Evolutionary conservation across 2,329 filamentous ascomycete species (phyloP).

Genomic region (Pseudogymnoascus sp.): DNA sequence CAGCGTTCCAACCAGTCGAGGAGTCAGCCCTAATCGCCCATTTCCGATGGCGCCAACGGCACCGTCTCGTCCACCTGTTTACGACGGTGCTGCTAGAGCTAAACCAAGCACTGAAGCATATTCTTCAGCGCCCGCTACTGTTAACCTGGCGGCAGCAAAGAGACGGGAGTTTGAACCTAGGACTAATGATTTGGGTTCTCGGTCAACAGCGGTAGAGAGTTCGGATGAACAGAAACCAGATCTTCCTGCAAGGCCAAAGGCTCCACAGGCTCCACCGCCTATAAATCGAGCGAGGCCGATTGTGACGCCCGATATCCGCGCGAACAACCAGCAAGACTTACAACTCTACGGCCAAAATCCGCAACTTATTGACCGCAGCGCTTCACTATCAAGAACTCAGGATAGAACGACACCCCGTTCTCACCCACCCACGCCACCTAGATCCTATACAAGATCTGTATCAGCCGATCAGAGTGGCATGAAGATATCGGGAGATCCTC

Average conservation of each 20-base stretch:
- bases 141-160: neutral
- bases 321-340: neutral
- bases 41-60: neutral
- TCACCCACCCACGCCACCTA: slow-evolving; percentile 37
- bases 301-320: neutral
- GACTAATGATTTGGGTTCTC: neutral
- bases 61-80: neutral
- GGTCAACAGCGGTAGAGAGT: neutral
- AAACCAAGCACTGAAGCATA: neutral
- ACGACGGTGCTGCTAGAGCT: neutral
- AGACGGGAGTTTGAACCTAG: neutral
- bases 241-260: neutral
- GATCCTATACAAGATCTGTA: slow-evolving; percentile 42
- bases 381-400: slow-evolving; percentile 25
- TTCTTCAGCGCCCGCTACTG: neutral
- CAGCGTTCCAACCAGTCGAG: neutral
- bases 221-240: neutral
- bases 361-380: slow-evolving; percentile 9
- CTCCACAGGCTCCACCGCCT: neutral
- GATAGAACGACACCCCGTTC: slow-evolving; percentile 41
- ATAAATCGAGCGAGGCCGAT: neutral
- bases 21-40: slow-evolving; percentile 1
- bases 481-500: neutral
- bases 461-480: slow-evolving; percentile 38
- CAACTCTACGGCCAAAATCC: neutral